These are phyloP conservation scores for Acacia crassicarpa DNA, from an alignment of 306 rosid genomes.

Conservation along the genomic window DNA sequence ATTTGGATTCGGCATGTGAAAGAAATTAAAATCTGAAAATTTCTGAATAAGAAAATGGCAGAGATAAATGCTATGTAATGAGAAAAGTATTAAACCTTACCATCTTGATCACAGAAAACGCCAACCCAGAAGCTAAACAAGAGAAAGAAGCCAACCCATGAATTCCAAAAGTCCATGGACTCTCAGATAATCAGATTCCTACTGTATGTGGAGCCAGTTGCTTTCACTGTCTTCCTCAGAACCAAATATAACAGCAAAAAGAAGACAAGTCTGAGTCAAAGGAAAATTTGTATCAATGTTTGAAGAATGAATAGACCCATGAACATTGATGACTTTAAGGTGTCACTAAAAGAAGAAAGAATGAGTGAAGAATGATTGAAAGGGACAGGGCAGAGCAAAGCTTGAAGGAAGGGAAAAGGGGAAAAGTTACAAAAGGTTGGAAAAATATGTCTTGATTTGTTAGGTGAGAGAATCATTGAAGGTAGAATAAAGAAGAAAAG, in stretches of 20 bases:
- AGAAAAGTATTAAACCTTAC: conserved; percentile 44
- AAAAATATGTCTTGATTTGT: conserved; percentile 41
- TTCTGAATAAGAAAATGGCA: not conserved
- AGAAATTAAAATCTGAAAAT: not conserved
- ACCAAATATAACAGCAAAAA: conserved; percentile 33
- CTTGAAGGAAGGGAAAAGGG: conserved; percentile 49
- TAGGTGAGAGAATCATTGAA: conserved; percentile 42
- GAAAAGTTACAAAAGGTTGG: not conserved
- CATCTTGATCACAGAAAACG: conserved; percentile 61
- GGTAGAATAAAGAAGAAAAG: conserved; percentile 17
- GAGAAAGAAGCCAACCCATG: conserved; percentile 50
- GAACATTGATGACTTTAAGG: not conserved
- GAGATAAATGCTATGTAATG: not conserved
- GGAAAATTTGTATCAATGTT: conserved; percentile 23
- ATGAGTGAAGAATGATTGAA: conserved; percentile 16
- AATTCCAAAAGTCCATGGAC: conserved; percentile 43
- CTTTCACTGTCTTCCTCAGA: conserved; percentile 18
- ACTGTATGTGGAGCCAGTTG: not conserved
- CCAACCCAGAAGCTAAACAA: conserved; percentile 47
- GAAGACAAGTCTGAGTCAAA: conserved; percentile 4
- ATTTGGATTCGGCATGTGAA: conserved; percentile 4
- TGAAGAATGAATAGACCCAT: conserved; percentile 22
- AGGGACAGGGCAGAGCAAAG: conserved; percentile 29
- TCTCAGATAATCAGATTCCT: conserved; percentile 2
- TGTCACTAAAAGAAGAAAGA: conserved; percentile 13